Base-by-base conservation (phyloP, 2,329 filamentous ascomycete species). In the Phoma sp. region DNA sequence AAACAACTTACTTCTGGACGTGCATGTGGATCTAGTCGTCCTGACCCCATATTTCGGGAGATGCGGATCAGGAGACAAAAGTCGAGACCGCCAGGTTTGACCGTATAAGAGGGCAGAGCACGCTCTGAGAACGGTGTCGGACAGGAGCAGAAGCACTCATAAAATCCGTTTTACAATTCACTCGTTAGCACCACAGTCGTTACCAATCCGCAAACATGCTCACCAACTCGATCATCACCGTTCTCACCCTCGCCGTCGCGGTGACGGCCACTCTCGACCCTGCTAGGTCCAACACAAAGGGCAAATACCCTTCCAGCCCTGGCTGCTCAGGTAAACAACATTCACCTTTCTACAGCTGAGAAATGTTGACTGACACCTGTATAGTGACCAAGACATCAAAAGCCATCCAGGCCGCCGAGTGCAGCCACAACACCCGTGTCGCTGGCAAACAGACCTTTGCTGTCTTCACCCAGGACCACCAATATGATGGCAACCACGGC, bases 391-490 rank as follows among this genome's bases (percentile, higher is more conserved):
- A 74, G 45, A 65, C 57, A 23, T 74, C 71, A 33, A 69, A 61
- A 26, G 70, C 67, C 38, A 77, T 78, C 57, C 76, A 78, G 64
- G 76, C 75, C 17, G 75, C 76, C 33, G 77, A 78, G 58, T 78
- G 76, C 66, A 66, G 68, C 46, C 69, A 77, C 65, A 78, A 77
- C 66, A 77, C 75, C 1, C 74, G 75, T 29, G 71, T 68, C 34
- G 64, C 63, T 11, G 58, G 62, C 30, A 69, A 55, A 0, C 72
- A 78, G 53, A 78, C 74, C 12, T 78, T 77, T 36, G 75, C 75
- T 38, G 63, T 77, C 42, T 77, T 77, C 64, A 71, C 64, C n/a
- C 75, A 72, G 6, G 77, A 82, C 64, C 78, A 80, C 64, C 63
- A 78, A 49, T 80, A 80, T 61, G 77, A 81, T 57, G 57, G 53